phyloP scores from a whole-genome alignment of 805 yeast genomes.

The Candida ponderosae region DNA sequence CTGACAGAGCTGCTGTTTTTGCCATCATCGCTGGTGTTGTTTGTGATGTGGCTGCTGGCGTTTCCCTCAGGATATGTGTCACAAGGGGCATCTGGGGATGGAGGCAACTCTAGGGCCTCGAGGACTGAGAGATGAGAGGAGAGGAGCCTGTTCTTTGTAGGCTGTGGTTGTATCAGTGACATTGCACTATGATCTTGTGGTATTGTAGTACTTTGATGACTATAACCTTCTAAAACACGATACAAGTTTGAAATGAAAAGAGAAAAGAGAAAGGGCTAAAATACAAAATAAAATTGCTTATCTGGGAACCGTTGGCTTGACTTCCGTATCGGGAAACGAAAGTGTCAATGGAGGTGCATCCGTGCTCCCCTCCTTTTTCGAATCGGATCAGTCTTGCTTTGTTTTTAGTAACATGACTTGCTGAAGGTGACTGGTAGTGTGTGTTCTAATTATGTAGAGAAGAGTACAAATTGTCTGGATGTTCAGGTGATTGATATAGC shows the following conservation, averaged over 20 bases:
- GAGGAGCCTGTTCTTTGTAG: neutral
- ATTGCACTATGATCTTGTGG: neutral
- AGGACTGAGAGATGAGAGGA: neutral
- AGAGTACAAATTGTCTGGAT: no score
- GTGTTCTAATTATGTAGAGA: no score
- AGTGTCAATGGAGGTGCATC: neutral
- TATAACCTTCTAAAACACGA: neutral
- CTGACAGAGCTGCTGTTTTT: neutral
- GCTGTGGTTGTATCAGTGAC: neutral
- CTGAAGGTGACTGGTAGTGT: no score
- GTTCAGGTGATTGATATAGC: no score
- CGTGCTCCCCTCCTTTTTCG: no score
- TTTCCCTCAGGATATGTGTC: neutral
- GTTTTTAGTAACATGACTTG: no score
- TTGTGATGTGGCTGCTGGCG: conserved; percentile 16
- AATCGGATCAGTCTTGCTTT: no score
- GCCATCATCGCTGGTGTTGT: conserved; percentile 11
- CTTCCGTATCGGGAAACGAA: neutral
- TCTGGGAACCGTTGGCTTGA: neutral
- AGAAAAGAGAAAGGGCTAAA: neutral
- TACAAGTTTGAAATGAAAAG: neutral
- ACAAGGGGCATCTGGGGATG: neutral
- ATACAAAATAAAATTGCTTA: neutral
- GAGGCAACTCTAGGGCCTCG: neutral
- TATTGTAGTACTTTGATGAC: neutral